These are phyloP conservation scores for Alectoria sarmentosa DNA, from an alignment of 495 filamentous ascomycete genomes.

Conservation along the genomic window DNA sequence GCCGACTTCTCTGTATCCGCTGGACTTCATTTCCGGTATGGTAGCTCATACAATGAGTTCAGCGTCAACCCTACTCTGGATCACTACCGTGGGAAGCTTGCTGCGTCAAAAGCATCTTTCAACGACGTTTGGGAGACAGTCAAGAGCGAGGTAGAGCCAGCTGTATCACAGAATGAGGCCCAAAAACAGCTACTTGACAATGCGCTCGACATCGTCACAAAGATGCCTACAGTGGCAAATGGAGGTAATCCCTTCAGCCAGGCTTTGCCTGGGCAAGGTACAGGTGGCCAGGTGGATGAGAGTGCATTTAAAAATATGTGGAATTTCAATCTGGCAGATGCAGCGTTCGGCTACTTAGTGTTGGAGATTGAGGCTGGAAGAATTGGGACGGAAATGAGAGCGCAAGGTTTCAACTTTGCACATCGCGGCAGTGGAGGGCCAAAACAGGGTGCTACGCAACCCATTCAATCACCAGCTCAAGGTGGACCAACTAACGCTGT, in stretches of 20 bases:
- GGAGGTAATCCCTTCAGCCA: slow-evolving; percentile 97
- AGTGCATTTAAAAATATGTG: slow-evolving; percentile 99
- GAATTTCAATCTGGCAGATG: slow-evolving; percentile 99
- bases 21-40: slow-evolving; percentile 96
- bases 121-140: slow-evolving; percentile 99
- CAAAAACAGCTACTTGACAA: slow-evolving; percentile 87
- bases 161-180: slow-evolving; percentile 83
- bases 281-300: slow-evolving; percentile 88
- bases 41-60: slow-evolving; percentile 99
- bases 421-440: slow-evolving; percentile 60
- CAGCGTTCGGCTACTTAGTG: slow-evolving; percentile 92
- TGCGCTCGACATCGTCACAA: slow-evolving; percentile 81
- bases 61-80: slow-evolving; percentile 97
- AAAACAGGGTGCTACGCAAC: slow-evolving; percentile 37
- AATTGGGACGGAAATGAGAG: slow-evolving; percentile 97
- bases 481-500: slow-evolving; percentile 24
- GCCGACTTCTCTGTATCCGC: slow-evolving; percentile 98
- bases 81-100: slow-evolving; percentile 98
- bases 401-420: slow-evolving; percentile 98
- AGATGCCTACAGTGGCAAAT: slow-evolving; percentile 92
- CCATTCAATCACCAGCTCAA: slow-evolving; percentile 31
- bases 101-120: slow-evolving; percentile 98
- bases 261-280: slow-evolving; percentile 60
- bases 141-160: slow-evolving; percentile 86
- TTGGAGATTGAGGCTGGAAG: slow-evolving; percentile 88